Evolutionary conservation across 2,329 filamentous ascomycete genomes (phyloP), one percentile per base, ranked within the genome.

Genomic region (Cercospora janseana): DNA sequence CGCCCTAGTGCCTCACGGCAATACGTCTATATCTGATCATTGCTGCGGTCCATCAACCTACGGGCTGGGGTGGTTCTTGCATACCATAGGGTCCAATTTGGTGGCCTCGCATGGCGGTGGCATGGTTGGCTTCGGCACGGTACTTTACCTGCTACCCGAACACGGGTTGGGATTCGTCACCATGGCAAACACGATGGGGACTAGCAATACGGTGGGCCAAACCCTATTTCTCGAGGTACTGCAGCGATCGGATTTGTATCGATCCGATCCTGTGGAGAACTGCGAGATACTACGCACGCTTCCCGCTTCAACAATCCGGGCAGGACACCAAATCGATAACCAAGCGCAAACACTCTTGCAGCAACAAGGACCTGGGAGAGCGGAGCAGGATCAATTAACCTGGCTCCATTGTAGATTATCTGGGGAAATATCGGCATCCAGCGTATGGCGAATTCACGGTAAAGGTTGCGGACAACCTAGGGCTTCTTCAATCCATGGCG

Each of bases 341-440:
- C 21, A 12, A 24, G 6, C 1, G 6, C 35, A 40, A 13, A 2
- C 20, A 2, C 2, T 3, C 21, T 24, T 13, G 20, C 13, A 8
- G 12, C 12, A 13, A 40, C 9, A 15, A n/a, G 0, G 3, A 4
- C 20, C 21, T n/a, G 21, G 10, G 16, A n/a, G 26, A 12, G 32
- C 2, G 18, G 9, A 31, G 27, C 18, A 13, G 18, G 3, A n/a
- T 2, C 26, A 8, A n/a, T 6, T 12, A 37, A 21, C 21, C 47
- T 3, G 48, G 52, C 7, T 7, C 28, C 4, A 8, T 43, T 24
- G 9, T 31, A 7, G 32, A 46, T 6, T 55, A 52, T 29, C 15
- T 38, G 10, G 52, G 52, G 2, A 16, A 43, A 4, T 55, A 55
- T 15, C 28, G 16, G 7, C 45, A 55, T 18, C 45, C 52, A 18